These are phyloP conservation scores for Mitragyna speciosa DNA, from an alignment of 257 asterid species.

Conservation along the genomic window DNA sequence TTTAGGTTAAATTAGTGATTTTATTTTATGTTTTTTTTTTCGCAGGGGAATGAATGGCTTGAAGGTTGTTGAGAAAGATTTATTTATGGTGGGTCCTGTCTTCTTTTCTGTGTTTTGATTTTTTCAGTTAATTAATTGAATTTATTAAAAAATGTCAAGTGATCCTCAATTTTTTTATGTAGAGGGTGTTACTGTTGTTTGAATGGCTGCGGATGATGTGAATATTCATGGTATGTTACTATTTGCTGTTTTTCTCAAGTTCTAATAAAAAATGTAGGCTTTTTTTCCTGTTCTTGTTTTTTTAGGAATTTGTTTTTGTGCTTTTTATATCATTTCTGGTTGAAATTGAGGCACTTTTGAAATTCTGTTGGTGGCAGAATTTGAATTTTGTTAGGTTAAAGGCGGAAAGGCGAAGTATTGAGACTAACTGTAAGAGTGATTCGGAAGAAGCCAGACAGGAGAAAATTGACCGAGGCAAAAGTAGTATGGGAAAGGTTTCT, in stretches of 20 bases:
- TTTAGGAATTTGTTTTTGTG: background rate
- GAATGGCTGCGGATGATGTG: background rate
- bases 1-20: background rate
- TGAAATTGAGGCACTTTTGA: background rate
- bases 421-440: conserved; percentile 6
- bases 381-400: conserved; percentile 2
- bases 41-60: background rate
- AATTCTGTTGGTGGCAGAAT: background rate
- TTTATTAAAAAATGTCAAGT: background rate
- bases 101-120: too few relatives aligned
- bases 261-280: background rate
- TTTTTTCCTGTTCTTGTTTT: background rate
- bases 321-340: background rate
- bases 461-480: background rate
- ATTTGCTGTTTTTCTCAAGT: background rate
- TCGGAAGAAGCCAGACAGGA: background rate
- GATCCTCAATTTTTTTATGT: background rate
- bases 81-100: background rate
- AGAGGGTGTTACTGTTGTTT: background rate
- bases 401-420: background rate
- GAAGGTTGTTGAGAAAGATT: background rate
- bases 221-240: background rate
- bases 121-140: too few relatives aligned
- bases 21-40: too few relatives aligned
- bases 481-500: conserved; percentile 68